Evolutionary conservation across 257 asterid genomes (phyloP).

Genomic region (Nicotiana sylvestris): DNA sequence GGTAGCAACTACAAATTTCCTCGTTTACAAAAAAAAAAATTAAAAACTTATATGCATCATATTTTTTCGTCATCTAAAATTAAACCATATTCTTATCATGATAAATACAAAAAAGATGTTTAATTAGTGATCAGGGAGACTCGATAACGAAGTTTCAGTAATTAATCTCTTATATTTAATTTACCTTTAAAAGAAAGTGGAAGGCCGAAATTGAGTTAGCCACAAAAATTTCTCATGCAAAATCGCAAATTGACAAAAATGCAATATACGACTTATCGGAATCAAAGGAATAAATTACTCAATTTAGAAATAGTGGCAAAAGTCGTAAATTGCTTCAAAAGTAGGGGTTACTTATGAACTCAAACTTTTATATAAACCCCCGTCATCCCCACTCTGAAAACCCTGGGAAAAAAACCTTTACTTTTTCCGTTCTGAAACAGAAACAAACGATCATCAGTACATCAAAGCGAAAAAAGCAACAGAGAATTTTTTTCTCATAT

Average conservation of each 20-base stretch:
- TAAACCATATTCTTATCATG: no score
- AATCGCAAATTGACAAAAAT: neutral
- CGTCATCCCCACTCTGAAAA: neutral
- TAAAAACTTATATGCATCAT: no score
- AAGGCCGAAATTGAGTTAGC: neutral
- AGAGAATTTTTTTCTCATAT: neutral
- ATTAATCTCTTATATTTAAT: no score
- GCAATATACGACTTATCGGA: no score
- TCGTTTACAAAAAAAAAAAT: no score
- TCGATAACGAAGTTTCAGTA: no score
- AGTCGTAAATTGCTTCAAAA: slow-evolving; percentile 32
- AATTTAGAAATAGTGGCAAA: neutral
- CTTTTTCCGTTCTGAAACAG: neutral
- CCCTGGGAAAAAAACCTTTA: slow-evolving; percentile 4
- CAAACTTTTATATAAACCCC: slow-evolving; percentile 30
- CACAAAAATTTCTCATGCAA: neutral
- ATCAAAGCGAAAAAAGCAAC: neutral
- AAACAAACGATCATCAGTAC: neutral
- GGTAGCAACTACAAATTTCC: no score
- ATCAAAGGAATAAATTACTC: neutral
- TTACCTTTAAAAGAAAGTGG: neutral
- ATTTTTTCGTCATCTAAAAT: no score
- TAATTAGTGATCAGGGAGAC: no score
- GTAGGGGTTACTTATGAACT: neutral
- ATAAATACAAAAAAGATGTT: no score